Conservation (phyloP, 1,284 basidiomycete species). For the Cryptococcus floricola region DNA sequence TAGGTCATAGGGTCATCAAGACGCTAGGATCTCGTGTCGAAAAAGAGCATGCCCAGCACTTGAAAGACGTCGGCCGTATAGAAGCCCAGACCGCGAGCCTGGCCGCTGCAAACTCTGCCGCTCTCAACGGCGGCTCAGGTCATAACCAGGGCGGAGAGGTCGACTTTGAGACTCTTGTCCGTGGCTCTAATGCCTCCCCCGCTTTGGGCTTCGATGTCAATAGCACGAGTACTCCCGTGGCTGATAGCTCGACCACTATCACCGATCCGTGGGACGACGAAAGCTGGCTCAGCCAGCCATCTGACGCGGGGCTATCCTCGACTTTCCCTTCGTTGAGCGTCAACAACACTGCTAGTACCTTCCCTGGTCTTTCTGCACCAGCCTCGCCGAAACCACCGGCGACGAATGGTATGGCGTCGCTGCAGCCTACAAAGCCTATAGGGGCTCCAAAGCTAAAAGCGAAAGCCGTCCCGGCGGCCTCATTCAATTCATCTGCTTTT, state of each 20-base stretch:
- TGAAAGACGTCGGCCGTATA: slow-evolving; percentile 46
- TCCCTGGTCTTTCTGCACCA: slow-evolving; percentile 12
- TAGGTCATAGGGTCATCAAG: slow-evolving; percentile 40
- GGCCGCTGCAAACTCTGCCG: slow-evolving; percentile 17
- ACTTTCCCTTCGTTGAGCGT: slow-evolving; percentile 18
- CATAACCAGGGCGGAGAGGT: slow-evolving; percentile 30
- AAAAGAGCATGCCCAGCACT: slow-evolving; percentile 47
- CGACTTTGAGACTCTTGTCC: slow-evolving; percentile 49
- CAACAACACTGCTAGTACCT: slow-evolving; percentile 5
- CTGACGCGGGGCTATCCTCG: slow-evolving; percentile 17
- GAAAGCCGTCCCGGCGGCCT: slow-evolving; percentile 33
- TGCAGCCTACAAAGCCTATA: neutral
- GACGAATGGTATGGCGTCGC: neutral
- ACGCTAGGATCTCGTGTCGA: slow-evolving; percentile 46
- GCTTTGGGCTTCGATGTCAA: neutral
- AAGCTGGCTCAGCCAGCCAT: slow-evolving; percentile 35
- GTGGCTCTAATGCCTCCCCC: slow-evolving; percentile 17
- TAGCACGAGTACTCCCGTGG: neutral
- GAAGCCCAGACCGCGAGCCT: slow-evolving; percentile 41
- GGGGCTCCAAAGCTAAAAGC: slow-evolving; percentile 31
- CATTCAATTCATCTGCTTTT: slow-evolving; percentile 41
- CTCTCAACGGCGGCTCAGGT: slow-evolving; percentile 16
- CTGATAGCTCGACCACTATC: neutral
- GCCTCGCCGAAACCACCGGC: slow-evolving; percentile 1
- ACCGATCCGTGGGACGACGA: slow-evolving; percentile 43